phyloP scores from a whole-genome alignment of 2,329 filamentous ascomycete genomes.

The Didymella glomerata region DNA sequence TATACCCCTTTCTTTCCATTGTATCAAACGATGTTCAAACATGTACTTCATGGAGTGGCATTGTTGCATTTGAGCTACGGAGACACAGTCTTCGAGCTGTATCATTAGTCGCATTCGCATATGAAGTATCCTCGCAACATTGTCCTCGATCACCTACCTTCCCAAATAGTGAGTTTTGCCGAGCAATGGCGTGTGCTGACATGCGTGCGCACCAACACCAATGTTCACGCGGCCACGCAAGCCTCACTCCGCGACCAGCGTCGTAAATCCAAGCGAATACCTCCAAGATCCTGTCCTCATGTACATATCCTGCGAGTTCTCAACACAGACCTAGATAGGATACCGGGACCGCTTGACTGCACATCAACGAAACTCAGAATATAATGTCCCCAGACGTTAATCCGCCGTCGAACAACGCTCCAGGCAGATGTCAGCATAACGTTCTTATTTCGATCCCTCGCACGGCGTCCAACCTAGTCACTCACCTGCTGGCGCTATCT shows the following conservation, averaged over 20 bases:
- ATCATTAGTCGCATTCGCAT: not conserved
- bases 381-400: not conserved
- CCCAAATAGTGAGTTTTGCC: not conserved
- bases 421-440: conserved; percentile 18
- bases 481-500: conserved; percentile 33
- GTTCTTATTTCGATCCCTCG: conserved; percentile 35
- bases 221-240: too few species aligned
- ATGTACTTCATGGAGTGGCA: not conserved
- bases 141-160: not conserved
- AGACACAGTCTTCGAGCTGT: not conserved
- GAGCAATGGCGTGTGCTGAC: conserved; percentile 17
- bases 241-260: not conserved
- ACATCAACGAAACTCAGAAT: not conserved
- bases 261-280: not conserved
- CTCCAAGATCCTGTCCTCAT: not conserved
- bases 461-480: conserved; percentile 36
- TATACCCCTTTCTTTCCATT: conserved; percentile 11
- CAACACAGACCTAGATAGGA: too few species aligned
- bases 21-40: not conserved
- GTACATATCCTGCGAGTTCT: not conserved
- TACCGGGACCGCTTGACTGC: too few species aligned
- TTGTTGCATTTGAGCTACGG: not conserved
- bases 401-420: not conserved
- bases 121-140: not conserved
- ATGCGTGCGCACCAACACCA: not conserved